Evolutionary conservation across 1,139 yeast species (phyloP).

Genomic region (Yamadazyma oceani): DNA sequence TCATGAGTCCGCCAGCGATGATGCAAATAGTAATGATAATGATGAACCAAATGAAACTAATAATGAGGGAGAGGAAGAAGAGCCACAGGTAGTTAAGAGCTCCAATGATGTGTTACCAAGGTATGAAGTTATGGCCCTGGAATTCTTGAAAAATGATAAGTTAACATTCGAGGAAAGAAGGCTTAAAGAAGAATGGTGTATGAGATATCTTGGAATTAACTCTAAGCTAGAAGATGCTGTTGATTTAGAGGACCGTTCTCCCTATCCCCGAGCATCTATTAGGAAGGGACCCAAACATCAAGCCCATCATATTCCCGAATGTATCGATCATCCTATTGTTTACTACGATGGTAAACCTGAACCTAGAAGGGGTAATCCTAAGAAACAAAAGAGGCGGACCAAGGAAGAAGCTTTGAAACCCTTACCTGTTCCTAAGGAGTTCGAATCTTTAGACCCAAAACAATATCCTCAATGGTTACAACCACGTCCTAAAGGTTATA

Average conservation of each 20-base stretch:
- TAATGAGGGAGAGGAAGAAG: constrained; percentile 3
- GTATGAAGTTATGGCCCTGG: constrained; percentile 61
- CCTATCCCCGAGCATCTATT: constrained; percentile 81
- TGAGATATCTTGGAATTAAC: constrained; percentile 77
- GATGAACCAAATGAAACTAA: neutral
- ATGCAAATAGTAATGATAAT: neutral
- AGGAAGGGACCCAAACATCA: constrained; percentile 77
- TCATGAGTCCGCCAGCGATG: neutral
- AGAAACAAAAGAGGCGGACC: constrained; percentile 21
- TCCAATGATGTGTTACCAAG: constrained; percentile 38
- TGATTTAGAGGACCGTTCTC: constrained; percentile 71
- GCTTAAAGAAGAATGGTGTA: constrained; percentile 71
- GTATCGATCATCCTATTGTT: constrained; percentile 64
- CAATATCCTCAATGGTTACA: constrained; percentile 76
- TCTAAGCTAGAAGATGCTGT: constrained; percentile 76
- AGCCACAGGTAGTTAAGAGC: constrained; percentile 3
- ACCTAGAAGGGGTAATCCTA: constrained; percentile 9
- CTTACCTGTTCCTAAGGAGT: constrained; percentile 51
- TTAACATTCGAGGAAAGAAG: constrained; percentile 49
- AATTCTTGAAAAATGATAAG: constrained; percentile 48
- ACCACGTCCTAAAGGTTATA: constrained; percentile 73
- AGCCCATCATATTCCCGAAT: constrained; percentile 64
- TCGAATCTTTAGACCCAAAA: constrained; percentile 33
- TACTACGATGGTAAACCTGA: constrained; percentile 53
- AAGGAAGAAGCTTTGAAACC: constrained; percentile 24